A percentile compares a stretch with the other conserved stretches of the same genome.
Evolutionary conservation across 208 protist species (phyloP).

Genomic region (Spongospora subterranea): DNA sequence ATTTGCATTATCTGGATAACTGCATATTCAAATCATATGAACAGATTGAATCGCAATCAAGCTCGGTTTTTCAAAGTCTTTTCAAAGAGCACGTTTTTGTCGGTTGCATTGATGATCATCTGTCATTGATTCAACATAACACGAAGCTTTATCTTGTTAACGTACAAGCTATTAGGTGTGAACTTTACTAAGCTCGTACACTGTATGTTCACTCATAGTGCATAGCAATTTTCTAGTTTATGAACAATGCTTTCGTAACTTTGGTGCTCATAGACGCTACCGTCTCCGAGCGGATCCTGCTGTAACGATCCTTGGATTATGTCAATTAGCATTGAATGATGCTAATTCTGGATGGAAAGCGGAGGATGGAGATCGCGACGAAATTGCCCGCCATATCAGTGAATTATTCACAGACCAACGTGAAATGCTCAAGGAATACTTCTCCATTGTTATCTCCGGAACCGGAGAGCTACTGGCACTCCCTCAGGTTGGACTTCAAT

Average conservation of each 20-base stretch:
- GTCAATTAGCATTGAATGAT: constrained; percentile 26
- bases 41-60: not conserved
- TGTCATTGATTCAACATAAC: constrained; percentile 56
- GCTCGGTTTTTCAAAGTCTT: not conserved
- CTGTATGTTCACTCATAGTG: not conserved
- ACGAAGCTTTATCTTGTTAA: constrained; percentile 57
- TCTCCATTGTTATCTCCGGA: constrained; percentile 59
- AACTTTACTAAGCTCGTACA: not conserved
- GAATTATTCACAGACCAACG: constrained; percentile 31
- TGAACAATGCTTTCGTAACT: constrained; percentile 27
- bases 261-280: not conserved
- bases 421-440: constrained; percentile 61
- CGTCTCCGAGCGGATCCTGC: not conserved
- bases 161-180: not conserved
- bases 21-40: not conserved
- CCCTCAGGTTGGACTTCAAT: constrained; percentile 15
- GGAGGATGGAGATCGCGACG: constrained; percentile 28
- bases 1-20: not conserved
- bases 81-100: constrained; percentile 57
- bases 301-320: not conserved
- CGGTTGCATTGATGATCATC: constrained; percentile 58
- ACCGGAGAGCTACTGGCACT: constrained; percentile 32
- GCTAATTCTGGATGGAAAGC: constrained; percentile 20
- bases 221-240: constrained; percentile 52
- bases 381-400: constrained; percentile 35